Base-by-base conservation (phyloP, 495 filamentous ascomycete genomes). In the Coniosporium apollinis region DNA sequence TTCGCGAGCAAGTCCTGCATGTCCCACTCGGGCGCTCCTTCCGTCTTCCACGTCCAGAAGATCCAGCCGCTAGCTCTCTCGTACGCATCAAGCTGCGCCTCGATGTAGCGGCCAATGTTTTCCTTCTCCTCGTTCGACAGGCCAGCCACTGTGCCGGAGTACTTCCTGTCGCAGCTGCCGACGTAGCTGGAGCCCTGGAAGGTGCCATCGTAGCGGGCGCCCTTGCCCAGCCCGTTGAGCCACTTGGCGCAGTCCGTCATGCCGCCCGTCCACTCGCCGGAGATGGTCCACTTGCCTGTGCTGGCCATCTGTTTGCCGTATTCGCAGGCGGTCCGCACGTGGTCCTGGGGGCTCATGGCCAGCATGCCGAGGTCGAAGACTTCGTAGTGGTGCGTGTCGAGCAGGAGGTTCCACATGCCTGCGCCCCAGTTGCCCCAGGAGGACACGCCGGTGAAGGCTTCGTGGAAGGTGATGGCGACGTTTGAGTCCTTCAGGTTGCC, bases 41-140 rank as follows among this genome's bases (percentile, higher is more conserved):
- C 80, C n/a, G 74, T 82, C 60, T 83, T 86, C 71, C 80, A 84
- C 4, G 72, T 74, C 80, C 80, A 86, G 58, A 79, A 84, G 38
- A 86, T 58, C 80, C 80, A 86, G 11, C 80, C 80, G 0, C 49
- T 57, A 14, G 65, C 67, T 47, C 64, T 60, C 58, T 84, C 79
- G 44, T 67, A 84, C 5, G 77, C 76, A 48, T 80, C 76, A 9
- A 85, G 60, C 50, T 85, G 79, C 4, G 72, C 76, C 46, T 81
- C 75, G 36, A 82, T 73, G 48, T 68, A 80, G 26, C 61, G 59
- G 25, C 65, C 60, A 17, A 76, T 62, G 44, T 78, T 73, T 34
- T 44, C 42, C 41, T 72, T 67, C 30, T 77, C 72, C 3, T 55
- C 56, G 0, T 52, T 47, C 3, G 60, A 47, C 13, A 82, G 51